Conservation (phyloP, 495 filamentous ascomycete genomes). For the Aspergillus funiculosus region DNA sequence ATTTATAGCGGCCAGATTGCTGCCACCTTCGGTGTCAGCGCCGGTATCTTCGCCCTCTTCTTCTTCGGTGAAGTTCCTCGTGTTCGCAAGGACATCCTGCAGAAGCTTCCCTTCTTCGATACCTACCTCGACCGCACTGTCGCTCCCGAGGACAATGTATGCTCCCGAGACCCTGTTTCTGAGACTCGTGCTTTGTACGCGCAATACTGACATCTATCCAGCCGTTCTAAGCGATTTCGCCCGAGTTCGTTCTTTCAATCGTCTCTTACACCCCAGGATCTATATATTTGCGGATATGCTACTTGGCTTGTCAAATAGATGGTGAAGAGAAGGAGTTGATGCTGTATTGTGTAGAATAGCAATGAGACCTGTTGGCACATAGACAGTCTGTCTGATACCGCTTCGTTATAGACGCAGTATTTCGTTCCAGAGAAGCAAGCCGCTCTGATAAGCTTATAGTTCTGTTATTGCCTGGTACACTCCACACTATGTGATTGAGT, state of each 20-base stretch:
- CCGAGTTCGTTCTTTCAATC: conserved; percentile 11
- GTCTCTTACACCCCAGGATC: conserved; percentile 4
- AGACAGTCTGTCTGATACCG: conserved; percentile 19
- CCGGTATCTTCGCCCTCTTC: conserved; percentile 59
- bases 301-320: conserved; percentile 11
- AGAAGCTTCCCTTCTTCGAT: conserved; percentile 58
- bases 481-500: no score
- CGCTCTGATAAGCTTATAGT: neutral
- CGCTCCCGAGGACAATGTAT: conserved; percentile 59
- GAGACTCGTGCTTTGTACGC: neutral
- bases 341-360: conserved; percentile 30
- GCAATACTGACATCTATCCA: conserved; percentile 24
- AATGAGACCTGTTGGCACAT: conserved; percentile 38
- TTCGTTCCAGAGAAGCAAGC: neutral
- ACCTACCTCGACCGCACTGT: conserved; percentile 52
- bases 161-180: conserved; percentile 7
- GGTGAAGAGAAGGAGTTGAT: conserved; percentile 8
- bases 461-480: no score
- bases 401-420: conserved; percentile 2
- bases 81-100: conserved; percentile 60
- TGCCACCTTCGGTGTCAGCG: conserved; percentile 54
- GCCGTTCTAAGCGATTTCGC: conserved; percentile 39
- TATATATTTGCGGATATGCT: conserved; percentile 9
- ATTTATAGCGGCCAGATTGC: conserved; percentile 51
- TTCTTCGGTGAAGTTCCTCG: conserved; percentile 66